Evolutionary conservation across 2,329 filamentous ascomycete species (phyloP), one percentile per base, ranked within the genome.

Genomic region (Orbilia oligospora): DNA sequence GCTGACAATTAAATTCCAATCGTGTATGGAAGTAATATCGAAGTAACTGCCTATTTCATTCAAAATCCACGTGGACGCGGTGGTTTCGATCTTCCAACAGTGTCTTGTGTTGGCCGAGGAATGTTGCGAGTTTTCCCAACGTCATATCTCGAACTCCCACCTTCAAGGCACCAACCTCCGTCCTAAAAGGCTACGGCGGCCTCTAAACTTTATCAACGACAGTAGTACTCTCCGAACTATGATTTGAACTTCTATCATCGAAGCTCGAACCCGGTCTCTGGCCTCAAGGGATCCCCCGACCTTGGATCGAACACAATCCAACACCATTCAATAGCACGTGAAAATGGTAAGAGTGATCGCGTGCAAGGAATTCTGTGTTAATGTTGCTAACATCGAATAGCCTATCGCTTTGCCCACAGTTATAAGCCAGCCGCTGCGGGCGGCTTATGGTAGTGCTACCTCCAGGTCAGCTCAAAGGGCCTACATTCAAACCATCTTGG

Each of bases 391-490:
- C 48, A 53, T 18, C 22, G 1, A 49, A 71, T 58, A 77, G 73
- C 67, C 68, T 20, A 30, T 64, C 61, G 14, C 61, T 14, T 16
- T 76, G 22, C 73, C 67, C 24, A 33, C 24, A 16, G 16, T 30
- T 9, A 67, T 71, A 30, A 61, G 67, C 41, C 38, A 64, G 27
- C 67, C 67, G 1, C 33, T 61, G 14, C 27, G 44, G 20, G 18
- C 38, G 14, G 67, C 48, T 16, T 77, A 77, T 48, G 61, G 30
- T 12, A 71, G 61, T 48, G 85, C 88, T 71, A 85, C 88, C 65
- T 92, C 91, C 1, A 90, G 88, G 69, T 85, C 88, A 36, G 89
- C 91, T n/a, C 86, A 88, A 65, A 87, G 88, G 81, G 88, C 90
- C 33, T 93, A 92, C 83, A 83, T 93, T 58, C 89, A 88, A 75